Evolutionary conservation across 768 basidiomycete species (phyloP).

Genomic region (Baorangia bicolor): DNA sequence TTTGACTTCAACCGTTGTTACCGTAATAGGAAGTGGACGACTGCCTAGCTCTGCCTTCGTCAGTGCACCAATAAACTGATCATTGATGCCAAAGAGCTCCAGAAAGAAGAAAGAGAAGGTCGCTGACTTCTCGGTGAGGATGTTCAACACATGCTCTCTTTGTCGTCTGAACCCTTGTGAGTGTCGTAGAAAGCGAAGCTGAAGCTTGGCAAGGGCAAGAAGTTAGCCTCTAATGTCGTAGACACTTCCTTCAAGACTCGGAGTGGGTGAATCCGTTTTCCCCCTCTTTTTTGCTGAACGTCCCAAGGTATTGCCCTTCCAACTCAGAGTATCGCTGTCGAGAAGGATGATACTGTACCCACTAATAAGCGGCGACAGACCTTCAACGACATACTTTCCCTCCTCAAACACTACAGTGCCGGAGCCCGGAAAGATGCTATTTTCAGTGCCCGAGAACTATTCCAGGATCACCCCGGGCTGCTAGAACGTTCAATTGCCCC

Average conservation of each 20-base stretch:
- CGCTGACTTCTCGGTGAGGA: conserved; percentile 77
- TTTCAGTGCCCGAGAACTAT: conserved; percentile 66
- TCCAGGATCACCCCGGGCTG: conserved; percentile 59
- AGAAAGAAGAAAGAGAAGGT: conserved; percentile 87
- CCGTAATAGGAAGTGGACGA: conserved; percentile 10
- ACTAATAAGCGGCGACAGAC: conserved; percentile 76
- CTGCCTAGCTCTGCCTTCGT: too few species aligned
- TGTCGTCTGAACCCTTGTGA: neutral
- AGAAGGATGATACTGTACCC: conserved; percentile 57
- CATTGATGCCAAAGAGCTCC: conserved; percentile 75
- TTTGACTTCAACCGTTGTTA: neutral
- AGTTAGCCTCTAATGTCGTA: conserved; percentile 75
- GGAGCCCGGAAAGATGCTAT: conserved; percentile 79
- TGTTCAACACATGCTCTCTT: neutral
- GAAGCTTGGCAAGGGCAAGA: conserved; percentile 95
- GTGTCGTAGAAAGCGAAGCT: conserved; percentile 83
- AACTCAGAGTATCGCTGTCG: conserved; percentile 68
- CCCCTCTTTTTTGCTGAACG: conserved; percentile 7
- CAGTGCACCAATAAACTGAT: neutral
- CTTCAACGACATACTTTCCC: conserved; percentile 71
- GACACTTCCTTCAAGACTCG: conserved; percentile 96
- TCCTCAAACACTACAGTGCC: conserved; percentile 82
- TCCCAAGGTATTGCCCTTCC: conserved; percentile 83
- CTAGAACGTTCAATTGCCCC: conserved; percentile 50
- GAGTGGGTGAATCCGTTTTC: conserved; percentile 51